Base-by-base conservation (phyloP, 495 filamentous ascomycete species). In the Parathielavia hyrcaniae region DNA sequence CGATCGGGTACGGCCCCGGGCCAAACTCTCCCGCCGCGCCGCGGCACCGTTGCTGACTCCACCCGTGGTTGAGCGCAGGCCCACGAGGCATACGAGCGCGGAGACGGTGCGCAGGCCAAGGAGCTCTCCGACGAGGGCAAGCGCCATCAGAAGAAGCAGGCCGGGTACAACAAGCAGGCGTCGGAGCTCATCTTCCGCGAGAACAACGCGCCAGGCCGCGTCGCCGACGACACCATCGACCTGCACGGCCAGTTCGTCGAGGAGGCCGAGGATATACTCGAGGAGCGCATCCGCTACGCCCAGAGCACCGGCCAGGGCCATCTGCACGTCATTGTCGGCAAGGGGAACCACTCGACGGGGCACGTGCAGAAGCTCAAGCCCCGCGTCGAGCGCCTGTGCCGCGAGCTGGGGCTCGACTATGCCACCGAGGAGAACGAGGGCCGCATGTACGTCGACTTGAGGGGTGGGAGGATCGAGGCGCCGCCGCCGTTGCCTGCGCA, bases 141-240 rank as follows among this genome's bases (percentile, higher is more conserved):
- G 70, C 67, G 72, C 41, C 91, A 97, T 69, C 89, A 84, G 32
- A 79, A 79, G 45, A 77, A 85, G 61, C 88, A 90, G 81, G 86
- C 91, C 47, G 74, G 81, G 32, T 91, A 91, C 69, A 96, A 96
- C 77, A 80, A 78, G 58, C 87, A 95, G 71, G 93, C 93, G 9
- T 89, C 89, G 35, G 89, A 96, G 53, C 95, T 81, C 70, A 97
- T 97, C 61, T 97, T 97, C 79, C 82, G 88, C 3, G 89, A 90
- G 72, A 96, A 97, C 72, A 98, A 97, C 70, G 81, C 86, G 7
- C 59, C 70, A 4, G 85, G 78, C 13, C 80, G 86, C 48, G 84
- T 93, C 12, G 75, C 76, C 12, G 79, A 80, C 23, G 91, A 97
- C 65, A 89, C 87, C 4, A 96, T 98, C 61, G 93, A 98, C 75